Evolutionary conservation across 2,329 filamentous ascomycete species (phyloP).

Genomic region (Venturiaceae sp.): DNA sequence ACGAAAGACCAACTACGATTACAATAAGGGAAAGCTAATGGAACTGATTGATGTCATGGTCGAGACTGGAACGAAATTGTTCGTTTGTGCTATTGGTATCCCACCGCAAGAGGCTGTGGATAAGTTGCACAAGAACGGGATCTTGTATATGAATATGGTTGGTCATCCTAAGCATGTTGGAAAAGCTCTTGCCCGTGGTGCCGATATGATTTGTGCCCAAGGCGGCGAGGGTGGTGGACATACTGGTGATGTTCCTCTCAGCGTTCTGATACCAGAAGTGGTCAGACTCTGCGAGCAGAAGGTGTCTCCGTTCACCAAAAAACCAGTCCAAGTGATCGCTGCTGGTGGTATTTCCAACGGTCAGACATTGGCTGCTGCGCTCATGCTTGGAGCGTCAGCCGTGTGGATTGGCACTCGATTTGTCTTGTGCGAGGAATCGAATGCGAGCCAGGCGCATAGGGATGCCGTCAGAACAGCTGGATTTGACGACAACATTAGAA

Average conservation of each 20-base stretch:
- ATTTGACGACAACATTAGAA: constrained; percentile 92
- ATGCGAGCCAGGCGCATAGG: constrained; percentile 87
- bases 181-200: constrained; percentile 7
- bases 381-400: constrained; percentile 84
- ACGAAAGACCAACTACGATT: constrained; percentile 9
- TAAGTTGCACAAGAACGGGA: constrained; percentile 5
- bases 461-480: constrained; percentile 85
- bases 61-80: constrained; percentile 3
- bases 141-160: constrained; percentile 10
- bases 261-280: constrained; percentile 7
- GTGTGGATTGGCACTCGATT: constrained; percentile 98
- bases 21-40: constrained; percentile 7
- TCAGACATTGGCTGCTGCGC: constrained; percentile 66
- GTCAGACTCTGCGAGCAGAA: constrained; percentile 1
- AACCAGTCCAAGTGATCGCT: constrained; percentile 6
- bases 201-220: constrained; percentile 8
- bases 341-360: constrained; percentile 11
- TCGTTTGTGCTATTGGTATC: constrained; percentile 9
- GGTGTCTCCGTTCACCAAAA: constrained; percentile 3
- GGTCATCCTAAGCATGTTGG: constrained; percentile 9
- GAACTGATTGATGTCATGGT: constrained; percentile 9
- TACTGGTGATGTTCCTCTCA: constrained; percentile 8
- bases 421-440: constrained; percentile 87
- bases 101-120: constrained; percentile 4
- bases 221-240: constrained; percentile 9